Percentiles rank a stretch among this genome's conserved stretches.
These are phyloP conservation scores for Cyclanthera cordifolia DNA, from an alignment of 306 rosid species.

Conservation along the genomic window DNA sequence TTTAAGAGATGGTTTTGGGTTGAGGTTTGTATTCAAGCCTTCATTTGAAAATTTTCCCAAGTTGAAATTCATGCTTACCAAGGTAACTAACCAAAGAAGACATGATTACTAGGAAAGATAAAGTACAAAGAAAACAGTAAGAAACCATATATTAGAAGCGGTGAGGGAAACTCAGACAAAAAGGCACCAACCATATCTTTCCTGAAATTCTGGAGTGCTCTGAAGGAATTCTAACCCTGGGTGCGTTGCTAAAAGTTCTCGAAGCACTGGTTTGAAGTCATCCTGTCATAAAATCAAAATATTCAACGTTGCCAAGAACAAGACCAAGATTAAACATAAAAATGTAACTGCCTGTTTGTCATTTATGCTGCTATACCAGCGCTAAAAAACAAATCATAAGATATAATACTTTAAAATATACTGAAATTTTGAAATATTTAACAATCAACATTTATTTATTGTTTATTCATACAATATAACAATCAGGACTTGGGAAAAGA, in stretches of 20 bases:
- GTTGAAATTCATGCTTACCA: no score
- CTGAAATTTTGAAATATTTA: neutral
- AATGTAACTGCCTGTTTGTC: neutral
- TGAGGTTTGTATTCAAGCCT: no score
- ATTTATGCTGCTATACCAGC: neutral
- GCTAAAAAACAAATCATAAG: neutral
- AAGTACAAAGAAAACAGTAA: conserved; percentile 1
- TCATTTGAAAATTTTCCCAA: no score
- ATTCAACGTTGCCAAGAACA: neutral
- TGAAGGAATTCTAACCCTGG: conserved; percentile 97
- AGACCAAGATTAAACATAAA: no score
- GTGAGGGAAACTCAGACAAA: conserved; percentile 4
- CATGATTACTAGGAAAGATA: neutral
- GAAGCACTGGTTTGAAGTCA: conserved; percentile 89
- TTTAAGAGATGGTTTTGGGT: no score
- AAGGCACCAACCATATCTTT: conserved; percentile 82
- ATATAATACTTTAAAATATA: neutral
- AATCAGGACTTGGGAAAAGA: neutral
- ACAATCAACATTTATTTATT: neutral
- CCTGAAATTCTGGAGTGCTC: conserved; percentile 98
- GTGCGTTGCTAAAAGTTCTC: conserved; percentile 91
- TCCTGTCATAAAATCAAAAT: conserved; percentile 35
- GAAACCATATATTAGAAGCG: neutral
- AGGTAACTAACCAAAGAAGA: neutral
- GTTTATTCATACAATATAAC: neutral